Conservation (phyloP, 306 rosid species). For the Phaseolus lunatus region DNA sequence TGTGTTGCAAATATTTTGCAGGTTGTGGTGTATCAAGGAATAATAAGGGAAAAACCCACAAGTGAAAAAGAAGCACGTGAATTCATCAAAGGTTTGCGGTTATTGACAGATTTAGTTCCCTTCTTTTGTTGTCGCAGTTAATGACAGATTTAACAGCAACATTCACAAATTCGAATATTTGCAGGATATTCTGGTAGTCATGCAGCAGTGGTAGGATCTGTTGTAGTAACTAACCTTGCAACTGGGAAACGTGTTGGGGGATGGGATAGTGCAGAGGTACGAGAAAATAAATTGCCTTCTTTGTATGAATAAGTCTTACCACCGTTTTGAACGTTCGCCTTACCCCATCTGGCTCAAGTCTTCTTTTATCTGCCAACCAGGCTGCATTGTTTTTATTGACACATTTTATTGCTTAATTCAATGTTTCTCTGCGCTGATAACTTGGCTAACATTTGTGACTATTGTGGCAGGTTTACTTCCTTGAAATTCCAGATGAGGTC, state of each 20-base stretch:
- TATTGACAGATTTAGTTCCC: conserved; percentile 7
- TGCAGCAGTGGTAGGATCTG: conserved; percentile 87
- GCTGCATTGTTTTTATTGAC: conserved; percentile 23
- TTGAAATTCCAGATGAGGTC: conserved; percentile 80
- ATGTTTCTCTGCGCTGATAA: conserved; percentile 12
- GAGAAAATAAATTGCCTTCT: neutral
- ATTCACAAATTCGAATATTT: conserved; percentile 43
- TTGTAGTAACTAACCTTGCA: conserved; percentile 80
- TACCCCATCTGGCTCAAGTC: neutral
- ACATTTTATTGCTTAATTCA: conserved; percentile 22
- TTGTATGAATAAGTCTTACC: neutral
- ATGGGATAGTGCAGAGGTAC: conserved; percentile 93
- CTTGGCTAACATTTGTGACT: conserved; percentile 40
- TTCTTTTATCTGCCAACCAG: neutral
- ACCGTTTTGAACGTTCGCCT: neutral
- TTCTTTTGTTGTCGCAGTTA: conserved; percentile 33
- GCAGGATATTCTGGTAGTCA: conserved; percentile 93
- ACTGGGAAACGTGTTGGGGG: conserved; percentile 81
- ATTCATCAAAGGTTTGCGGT: conserved; percentile 76
- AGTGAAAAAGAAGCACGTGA: conserved; percentile 85
- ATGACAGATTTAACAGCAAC: conserved; percentile 11
- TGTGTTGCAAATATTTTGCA: conserved; percentile 50
- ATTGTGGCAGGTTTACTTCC: conserved; percentile 81
- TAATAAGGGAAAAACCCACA: conserved; percentile 82
- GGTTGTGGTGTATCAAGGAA: conserved; percentile 91